Evolutionary conservation across 441 rosid species (phyloP).

Genomic region (Melastoma candidum): DNA sequence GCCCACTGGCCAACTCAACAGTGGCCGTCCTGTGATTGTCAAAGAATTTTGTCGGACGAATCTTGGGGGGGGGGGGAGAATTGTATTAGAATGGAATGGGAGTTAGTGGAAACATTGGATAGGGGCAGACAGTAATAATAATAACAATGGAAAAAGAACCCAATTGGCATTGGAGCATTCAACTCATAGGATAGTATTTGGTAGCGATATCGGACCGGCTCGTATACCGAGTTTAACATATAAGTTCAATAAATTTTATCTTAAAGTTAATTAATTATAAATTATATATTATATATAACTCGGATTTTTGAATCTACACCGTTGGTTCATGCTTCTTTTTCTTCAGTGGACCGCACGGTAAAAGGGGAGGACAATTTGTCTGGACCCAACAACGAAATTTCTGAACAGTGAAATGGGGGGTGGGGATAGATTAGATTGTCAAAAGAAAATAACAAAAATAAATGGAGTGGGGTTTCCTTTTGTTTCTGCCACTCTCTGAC

Average conservation of each 20-base stretch:
- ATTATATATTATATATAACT: too few species aligned
- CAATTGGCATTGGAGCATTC: background rate
- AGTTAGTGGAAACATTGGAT: background rate
- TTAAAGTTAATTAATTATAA: too few species aligned
- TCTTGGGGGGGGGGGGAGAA: background rate
- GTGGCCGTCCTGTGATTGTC: too few species aligned
- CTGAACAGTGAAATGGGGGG: background rate
- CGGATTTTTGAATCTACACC: too few species aligned
- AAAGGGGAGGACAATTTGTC: too few species aligned
- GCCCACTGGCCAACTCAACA: too few species aligned
- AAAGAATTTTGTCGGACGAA: background rate
- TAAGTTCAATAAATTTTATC: too few species aligned
- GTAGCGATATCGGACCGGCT: too few species aligned
- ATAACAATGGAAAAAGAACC: background rate
- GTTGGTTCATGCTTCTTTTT: background rate
- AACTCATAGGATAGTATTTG: too few species aligned
- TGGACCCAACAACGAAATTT: background rate
- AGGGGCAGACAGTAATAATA: constrained; percentile 4
- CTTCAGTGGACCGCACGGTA: constrained; percentile 2
- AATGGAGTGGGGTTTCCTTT: background rate
- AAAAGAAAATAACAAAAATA: constrained; percentile 1
- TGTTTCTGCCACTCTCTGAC: constrained; percentile 7
- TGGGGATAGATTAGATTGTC: background rate
- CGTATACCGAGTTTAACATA: too few species aligned
- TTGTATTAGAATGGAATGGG: background rate